Conservation (phyloP, 2,329 filamentous ascomycete genomes). For the Podosphaera xanthii region DNA sequence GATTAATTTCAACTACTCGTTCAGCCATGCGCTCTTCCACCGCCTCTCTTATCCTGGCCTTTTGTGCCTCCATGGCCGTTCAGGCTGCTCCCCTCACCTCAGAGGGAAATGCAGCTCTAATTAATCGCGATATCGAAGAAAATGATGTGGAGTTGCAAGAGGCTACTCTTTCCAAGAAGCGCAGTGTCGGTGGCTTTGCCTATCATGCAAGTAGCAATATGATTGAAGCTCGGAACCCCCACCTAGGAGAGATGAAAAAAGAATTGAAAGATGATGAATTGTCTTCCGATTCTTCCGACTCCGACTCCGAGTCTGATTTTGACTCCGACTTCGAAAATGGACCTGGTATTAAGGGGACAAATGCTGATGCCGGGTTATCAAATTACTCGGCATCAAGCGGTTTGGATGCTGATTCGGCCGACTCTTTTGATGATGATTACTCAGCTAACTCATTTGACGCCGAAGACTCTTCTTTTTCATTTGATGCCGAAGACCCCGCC, state of each 20-base stretch:
- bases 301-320: background rate
- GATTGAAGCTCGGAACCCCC: too few species aligned
- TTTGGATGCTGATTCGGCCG: too few species aligned
- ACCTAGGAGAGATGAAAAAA: background rate
- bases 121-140: conserved; percentile 2
- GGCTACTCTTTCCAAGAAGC: background rate
- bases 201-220: background rate
- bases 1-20: background rate
- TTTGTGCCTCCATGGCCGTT: conserved; percentile 10
- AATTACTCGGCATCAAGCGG: too few species aligned
- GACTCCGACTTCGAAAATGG: background rate
- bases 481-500: too few species aligned
- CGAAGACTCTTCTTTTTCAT: too few species aligned
- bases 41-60: conserved; percentile 10
- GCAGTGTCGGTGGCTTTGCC: background rate
- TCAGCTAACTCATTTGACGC: too few species aligned
- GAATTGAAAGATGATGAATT: background rate
- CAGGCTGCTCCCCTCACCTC: conserved; percentile 6
- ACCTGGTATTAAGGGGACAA: background rate
- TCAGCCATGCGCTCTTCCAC: conserved; percentile 11
- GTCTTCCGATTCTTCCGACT: background rate
- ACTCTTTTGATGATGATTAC: too few species aligned
- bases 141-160: background rate
- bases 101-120: background rate
- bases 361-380: too few species aligned